Base-by-base conservation (phyloP, 495 filamentous ascomycete species). In the Pyrenula aspistea region DNA sequence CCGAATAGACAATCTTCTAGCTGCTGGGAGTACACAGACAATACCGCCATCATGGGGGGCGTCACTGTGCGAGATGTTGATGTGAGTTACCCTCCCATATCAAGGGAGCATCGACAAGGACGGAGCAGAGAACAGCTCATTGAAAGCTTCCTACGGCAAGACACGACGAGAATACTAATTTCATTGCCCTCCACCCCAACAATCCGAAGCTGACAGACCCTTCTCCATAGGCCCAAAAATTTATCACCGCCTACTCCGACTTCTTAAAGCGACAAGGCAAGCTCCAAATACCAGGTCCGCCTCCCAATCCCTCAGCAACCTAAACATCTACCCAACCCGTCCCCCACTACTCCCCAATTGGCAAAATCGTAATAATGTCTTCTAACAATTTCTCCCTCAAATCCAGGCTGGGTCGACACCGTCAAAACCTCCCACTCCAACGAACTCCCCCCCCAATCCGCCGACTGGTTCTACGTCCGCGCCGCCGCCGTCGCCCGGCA, bases 251-350 rank as follows among this genome's bases (percentile, higher is more conserved):
- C 73, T 97, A 97, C 75, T 85, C 91, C 65, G 89, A 85, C 73
- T 97, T 97, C 83, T 75, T 97, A 82, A 97, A 97, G 86, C 84
- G 92, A 69, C 92, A 96, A 81, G 92, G 92, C 71, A 96, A 96
- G 81, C 89, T 97, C 63, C 90, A 88, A 68, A 94, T 96, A 67
- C 91, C 91, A 68, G 91, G 91, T 91, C 57, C 54, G 70, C 70
- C 52, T 8, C 19, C 10, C 19, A 21, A 21, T 61, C 60, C 51
- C 22, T 31, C 24, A 19, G 53, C n/a, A n/a, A n/a, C n/a, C n/a
- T n/a, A n/a, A n/a, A n/a, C n/a, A n/a, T n/a, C n/a, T n/a, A n/a
- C n/a, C n/a, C n/a, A n/a, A n/a, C n/a, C n/a, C n/a, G n/a, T n/a
- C n/a, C n/a, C n/a, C n/a, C n/a, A n/a, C n/a, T n/a, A n/a, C n/a